These are phyloP conservation scores for Polytrichum commune DNA, from an alignment of 225 moss, liverwort and hornwort species.

Conservation along the genomic window DNA sequence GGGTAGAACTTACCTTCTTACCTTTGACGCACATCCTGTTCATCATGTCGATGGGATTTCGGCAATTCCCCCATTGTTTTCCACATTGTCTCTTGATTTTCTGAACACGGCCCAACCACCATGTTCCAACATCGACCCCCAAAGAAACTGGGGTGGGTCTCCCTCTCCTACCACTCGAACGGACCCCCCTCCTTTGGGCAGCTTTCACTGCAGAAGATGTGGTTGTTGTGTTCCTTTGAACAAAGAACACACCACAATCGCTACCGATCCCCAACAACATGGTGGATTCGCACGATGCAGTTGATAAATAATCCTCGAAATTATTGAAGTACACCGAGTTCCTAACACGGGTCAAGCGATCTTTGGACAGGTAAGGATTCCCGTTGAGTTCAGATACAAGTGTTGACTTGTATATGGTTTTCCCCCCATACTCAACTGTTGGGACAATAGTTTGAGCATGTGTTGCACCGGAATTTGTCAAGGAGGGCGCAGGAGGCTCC, in stretches of 20 bases:
- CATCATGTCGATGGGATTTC: not conserved
- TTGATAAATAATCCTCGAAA: not conserved
- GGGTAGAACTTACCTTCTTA: not conserved
- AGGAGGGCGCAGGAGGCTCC: not conserved
- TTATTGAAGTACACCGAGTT: not conserved
- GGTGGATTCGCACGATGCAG: not conserved
- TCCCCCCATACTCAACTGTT: not conserved
- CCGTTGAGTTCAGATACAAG: not conserved
- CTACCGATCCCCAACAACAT: not conserved
- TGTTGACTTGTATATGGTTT: not conserved
- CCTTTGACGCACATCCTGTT: not conserved
- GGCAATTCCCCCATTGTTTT: not conserved
- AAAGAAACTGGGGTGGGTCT: not conserved
- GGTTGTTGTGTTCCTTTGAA: not conserved
- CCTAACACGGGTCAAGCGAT: not conserved
- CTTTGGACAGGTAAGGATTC: not conserved
- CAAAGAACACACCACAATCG: not conserved
- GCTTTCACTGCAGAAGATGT: not conserved
- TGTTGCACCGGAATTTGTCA: not conserved
- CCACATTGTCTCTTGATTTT: not conserved
- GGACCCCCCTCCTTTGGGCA: not conserved
- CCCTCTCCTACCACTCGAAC: not conserved
- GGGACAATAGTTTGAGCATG: not conserved
- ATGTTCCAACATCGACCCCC: not conserved
- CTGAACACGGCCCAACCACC: not conserved